Base-by-base conservation (phyloP, 2,329 filamentous ascomycete genomes). In the Ceratocystis colombiana region DNA sequence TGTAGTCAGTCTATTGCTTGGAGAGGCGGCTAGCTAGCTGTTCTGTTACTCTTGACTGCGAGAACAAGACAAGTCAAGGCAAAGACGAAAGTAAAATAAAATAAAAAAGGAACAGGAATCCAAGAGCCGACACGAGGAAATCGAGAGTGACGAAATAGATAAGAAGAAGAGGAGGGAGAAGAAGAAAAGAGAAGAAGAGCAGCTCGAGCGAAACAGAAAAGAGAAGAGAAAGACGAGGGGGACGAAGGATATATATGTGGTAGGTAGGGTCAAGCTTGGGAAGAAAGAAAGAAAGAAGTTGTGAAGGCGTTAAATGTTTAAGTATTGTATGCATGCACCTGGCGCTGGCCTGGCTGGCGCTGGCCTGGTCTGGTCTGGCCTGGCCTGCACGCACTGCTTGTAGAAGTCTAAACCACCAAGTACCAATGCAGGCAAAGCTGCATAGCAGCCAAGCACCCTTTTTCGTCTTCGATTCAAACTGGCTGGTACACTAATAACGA, bases 151-250 rank as follows among this genome's bases (percentile, higher is more conserved):
- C 17, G 3, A 53, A 57, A 57, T 37, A 37, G 33, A 37, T 37
- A 55, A n/a, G 41, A 64, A 64, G 30, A 64, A 33, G 50, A 64
- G 8, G 33, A 57, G 25, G 44, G 20, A 33, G 15, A 57, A 64
- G 44, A 57, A 57, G 30, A 10, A 10, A 57, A 64, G 44, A 57
- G 28, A 20, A 10, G 33, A 45, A 64, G 5, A 30, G 45, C 53
- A 57, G 25, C 53, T 30, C 53, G 20, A 53, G 30, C 64, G 53
- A 64, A 15, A 62, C 62, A 41, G 62, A 61, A 64, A 57, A 66
- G 48, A 68, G 61, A 62, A 62, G 62, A 65, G 66, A 44, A 59
- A 50, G 66, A 62, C 61, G 59, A 63, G 61, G 61, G 61, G 64
- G 53, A 53, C n/a, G 37, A 33, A 45, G 64, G 20, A 25, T 65